Evolutionary conservation across 805 yeast species (phyloP).

Genomic region (Yarrowia divulgata): DNA sequence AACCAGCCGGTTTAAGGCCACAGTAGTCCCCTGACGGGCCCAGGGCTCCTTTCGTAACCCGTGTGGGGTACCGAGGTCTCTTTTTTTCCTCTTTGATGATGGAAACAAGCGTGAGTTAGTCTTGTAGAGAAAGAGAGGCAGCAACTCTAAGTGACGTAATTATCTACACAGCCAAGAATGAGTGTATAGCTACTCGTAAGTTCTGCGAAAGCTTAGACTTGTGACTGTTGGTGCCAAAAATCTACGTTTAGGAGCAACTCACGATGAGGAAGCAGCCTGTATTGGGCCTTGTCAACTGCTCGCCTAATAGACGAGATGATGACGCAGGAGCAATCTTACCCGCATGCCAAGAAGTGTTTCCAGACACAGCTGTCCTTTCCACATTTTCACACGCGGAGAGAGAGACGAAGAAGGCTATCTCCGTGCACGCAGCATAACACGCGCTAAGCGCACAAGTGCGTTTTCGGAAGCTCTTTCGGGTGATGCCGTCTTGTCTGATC

Average conservation of each 20-base stretch:
- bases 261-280: no score
- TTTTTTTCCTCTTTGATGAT: not conserved
- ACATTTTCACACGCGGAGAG: not conserved
- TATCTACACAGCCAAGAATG: slow-evolving; percentile 4
- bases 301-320: not conserved
- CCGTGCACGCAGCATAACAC: not conserved
- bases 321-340: slow-evolving; percentile 5
- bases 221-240: not conserved
- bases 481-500: slow-evolving; percentile 7
- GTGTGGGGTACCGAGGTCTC: slow-evolving; percentile 5
- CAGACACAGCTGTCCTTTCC: not conserved
- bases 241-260: no score
- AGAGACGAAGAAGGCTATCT: not conserved
- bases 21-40: not conserved
- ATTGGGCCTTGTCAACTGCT: no score
- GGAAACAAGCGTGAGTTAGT: not conserved
- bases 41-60: not conserved
- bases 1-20: not conserved
- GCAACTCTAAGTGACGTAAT: slow-evolving; percentile 28
- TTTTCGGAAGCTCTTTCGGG: slow-evolving; percentile 6
- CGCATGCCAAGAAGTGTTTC: slow-evolving; percentile 3
- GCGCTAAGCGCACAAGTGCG: not conserved
- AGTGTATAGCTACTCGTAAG: no score
- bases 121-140: slow-evolving; percentile 4
- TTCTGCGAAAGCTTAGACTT: not conserved